Percentiles rank a stretch among this genome's conserved stretches.
Evolutionary conservation across 805 yeast species (phyloP).

Genomic region (Ogataea ganodermae): DNA sequence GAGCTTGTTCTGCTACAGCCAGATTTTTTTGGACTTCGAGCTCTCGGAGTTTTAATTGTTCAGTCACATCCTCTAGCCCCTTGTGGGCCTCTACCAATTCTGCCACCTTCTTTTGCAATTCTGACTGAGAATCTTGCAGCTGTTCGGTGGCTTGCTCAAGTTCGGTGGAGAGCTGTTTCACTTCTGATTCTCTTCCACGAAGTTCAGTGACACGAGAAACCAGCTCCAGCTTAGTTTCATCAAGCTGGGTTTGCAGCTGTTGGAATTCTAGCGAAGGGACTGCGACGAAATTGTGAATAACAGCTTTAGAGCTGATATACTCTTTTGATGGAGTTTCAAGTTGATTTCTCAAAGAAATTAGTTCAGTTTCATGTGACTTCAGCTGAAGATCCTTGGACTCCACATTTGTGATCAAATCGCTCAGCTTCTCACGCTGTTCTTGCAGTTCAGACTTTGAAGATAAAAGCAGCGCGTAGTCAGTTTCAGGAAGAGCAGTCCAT

Average conservation of each 20-base stretch:
- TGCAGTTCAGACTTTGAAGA: slow-evolving; percentile 8
- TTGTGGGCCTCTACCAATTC: neutral
- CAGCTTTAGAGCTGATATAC: slow-evolving; percentile 14
- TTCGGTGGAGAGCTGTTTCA: neutral
- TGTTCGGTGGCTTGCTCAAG: neutral
- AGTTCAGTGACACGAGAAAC: neutral
- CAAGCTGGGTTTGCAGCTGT: neutral
- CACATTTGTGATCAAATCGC: slow-evolving; percentile 1
- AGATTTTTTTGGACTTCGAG: neutral
- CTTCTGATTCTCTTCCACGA: neutral
- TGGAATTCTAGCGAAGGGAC: slow-evolving; percentile 16
- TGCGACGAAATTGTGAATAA: slow-evolving; percentile 20
- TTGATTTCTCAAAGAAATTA: slow-evolving; percentile 18
- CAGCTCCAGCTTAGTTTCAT: neutral
- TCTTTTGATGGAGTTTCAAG: slow-evolving; percentile 20
- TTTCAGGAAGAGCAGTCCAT: slow-evolving; percentile 2
- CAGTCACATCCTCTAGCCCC: neutral
- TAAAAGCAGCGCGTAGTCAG: slow-evolving; percentile 17
- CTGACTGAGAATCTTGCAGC: neutral
- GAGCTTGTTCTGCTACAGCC: neutral
- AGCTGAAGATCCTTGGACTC: neutral
- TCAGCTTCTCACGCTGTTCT: neutral
- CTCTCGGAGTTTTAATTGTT: neutral
- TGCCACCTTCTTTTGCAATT: neutral
- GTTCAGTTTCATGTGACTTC: slow-evolving; percentile 6